Evolutionary conservation across 2,329 filamentous ascomycete genomes (phyloP).

Genomic region (Dryadomyces quercus-mongolicae): DNA sequence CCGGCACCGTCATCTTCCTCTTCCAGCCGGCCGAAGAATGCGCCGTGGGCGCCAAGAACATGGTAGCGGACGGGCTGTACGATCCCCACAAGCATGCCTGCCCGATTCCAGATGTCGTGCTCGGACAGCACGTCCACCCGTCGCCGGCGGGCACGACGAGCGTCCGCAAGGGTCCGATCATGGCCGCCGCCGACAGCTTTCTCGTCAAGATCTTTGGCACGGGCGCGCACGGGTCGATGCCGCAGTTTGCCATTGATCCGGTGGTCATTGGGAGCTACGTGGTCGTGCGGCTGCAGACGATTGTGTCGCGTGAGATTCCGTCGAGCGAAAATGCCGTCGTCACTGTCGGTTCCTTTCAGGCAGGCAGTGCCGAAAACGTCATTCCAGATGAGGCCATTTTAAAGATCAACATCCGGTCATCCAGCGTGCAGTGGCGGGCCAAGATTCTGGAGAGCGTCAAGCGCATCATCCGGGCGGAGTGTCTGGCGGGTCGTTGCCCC

Average conservation of each 20-base stretch:
- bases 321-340: constrained; percentile 28
- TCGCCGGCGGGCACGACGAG: constrained; percentile 20
- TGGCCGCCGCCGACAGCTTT: constrained; percentile 16
- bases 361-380: constrained; percentile 30
- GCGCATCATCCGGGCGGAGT: too few species aligned
- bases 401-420: not conserved
- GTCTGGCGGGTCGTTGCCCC: too few species aligned
- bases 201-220: constrained; percentile 22
- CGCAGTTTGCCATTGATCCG: constrained; percentile 32
- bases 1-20: constrained; percentile 47
- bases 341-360: constrained; percentile 29
- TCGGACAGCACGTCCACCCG: constrained; percentile 24
- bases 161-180: constrained; percentile 15
- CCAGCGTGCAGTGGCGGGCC: not conserved
- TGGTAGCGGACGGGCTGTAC: constrained; percentile 25
- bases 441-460: too few species aligned
- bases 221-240: constrained; percentile 30
- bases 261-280: constrained; percentile 28
- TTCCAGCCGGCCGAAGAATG: constrained; percentile 60
- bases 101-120: constrained; percentile 20
- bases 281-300: constrained; percentile 22
- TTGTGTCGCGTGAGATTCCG: constrained; percentile 15
- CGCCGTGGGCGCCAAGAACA: constrained; percentile 39
- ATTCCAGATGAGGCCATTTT: constrained; percentile 26
- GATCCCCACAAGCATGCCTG: constrained; percentile 2